These are phyloP conservation scores for Haematococcus lacustris DNA, from an alignment of 139 green algal genomes.

Conservation along the genomic window DNA sequence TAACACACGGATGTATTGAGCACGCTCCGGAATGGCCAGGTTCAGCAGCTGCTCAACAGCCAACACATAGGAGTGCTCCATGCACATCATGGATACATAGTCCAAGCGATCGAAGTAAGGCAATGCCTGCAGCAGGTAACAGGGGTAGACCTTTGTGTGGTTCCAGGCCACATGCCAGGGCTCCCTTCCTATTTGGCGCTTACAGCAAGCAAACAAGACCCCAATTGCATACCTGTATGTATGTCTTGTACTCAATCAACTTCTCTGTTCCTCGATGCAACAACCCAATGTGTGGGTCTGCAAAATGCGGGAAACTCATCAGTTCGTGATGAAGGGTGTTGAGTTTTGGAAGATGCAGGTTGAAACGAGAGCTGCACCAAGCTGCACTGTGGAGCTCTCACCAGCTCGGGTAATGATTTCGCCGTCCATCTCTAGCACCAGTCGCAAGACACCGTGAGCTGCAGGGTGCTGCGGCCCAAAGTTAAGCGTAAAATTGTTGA, in stretches of 20 bases:
- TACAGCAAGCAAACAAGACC: too few relatives aligned
- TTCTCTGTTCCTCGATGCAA: conserved; percentile 83
- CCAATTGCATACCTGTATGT: conserved; percentile 53
- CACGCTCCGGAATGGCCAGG: conserved; percentile 35
- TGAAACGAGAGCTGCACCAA: too few relatives aligned
- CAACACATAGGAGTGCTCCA: conserved; percentile 81
- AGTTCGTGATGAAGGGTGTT: too few relatives aligned
- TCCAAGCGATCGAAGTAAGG: conserved; percentile 88
- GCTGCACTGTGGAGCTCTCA: neutral
- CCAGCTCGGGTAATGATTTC: conserved; percentile 50
- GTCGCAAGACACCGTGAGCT: conserved; percentile 76
- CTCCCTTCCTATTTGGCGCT: too few relatives aligned
- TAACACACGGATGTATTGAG: conserved; percentile 80
- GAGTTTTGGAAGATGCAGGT: too few relatives aligned
- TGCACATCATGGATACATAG: conserved; percentile 87
- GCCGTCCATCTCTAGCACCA: conserved; percentile 85
- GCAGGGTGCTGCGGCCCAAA: conserved; percentile 87
- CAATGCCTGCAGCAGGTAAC: conserved; percentile 48
- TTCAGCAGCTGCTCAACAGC: conserved; percentile 63
- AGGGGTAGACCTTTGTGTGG: too few relatives aligned
- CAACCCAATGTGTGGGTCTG: conserved; percentile 80
- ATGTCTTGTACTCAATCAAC: conserved; percentile 88
- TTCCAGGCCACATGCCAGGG: neutral
- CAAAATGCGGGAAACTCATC: conserved; percentile 2
- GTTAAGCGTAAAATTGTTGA: conserved; percentile 85